phyloP scores from a whole-genome alignment of 129 eudicot genomes.

The Silybum marianum region DNA sequence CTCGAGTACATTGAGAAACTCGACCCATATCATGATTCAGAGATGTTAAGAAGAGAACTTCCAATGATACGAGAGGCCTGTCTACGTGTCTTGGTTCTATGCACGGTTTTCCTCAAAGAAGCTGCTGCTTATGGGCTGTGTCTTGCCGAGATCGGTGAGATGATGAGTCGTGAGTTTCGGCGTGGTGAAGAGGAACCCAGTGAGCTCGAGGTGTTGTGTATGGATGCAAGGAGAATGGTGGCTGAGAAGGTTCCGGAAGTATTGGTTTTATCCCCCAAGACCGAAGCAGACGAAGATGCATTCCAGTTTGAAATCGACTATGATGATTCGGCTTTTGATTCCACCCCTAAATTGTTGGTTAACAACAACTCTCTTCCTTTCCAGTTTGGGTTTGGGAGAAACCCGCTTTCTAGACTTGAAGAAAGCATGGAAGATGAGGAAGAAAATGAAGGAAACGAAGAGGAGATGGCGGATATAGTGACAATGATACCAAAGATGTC shows the following conservation, averaged over 20 bases:
- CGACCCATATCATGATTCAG: conserved; percentile 61
- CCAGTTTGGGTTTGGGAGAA: conserved; percentile 47
- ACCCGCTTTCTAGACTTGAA: conserved; percentile 74
- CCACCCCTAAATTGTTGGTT: conserved; percentile 41
- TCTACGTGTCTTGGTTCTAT: conserved; percentile 69
- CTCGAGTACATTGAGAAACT: conserved; percentile 79
- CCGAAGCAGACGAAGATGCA: conserved; percentile 51
- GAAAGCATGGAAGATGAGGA: conserved; percentile 63
- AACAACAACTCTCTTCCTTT: conserved; percentile 17
- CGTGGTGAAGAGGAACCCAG: conserved; percentile 97
- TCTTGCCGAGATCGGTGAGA: conserved; percentile 93
- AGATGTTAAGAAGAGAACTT: conserved; percentile 71
- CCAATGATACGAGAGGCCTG: conserved; percentile 94
- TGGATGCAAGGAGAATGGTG: conserved; percentile 78
- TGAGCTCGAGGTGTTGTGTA: conserved; percentile 82
- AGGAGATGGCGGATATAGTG: conserved; percentile 1
- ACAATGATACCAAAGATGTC: conserved; percentile 53
- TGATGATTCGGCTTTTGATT: conserved; percentile 55
- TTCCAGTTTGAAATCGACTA: conserved; percentile 70
- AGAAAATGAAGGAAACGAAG: conserved; percentile 45
- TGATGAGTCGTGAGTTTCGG: conserved; percentile 90
- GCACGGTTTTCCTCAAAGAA: conserved; percentile 85
- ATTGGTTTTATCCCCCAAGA: conserved; percentile 38
- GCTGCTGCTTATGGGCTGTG: conserved; percentile 86
- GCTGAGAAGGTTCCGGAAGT: conserved; percentile 49